Conservation (phyloP, 768 basidiomycete genomes). For the Boletus barrowsii region DNA sequence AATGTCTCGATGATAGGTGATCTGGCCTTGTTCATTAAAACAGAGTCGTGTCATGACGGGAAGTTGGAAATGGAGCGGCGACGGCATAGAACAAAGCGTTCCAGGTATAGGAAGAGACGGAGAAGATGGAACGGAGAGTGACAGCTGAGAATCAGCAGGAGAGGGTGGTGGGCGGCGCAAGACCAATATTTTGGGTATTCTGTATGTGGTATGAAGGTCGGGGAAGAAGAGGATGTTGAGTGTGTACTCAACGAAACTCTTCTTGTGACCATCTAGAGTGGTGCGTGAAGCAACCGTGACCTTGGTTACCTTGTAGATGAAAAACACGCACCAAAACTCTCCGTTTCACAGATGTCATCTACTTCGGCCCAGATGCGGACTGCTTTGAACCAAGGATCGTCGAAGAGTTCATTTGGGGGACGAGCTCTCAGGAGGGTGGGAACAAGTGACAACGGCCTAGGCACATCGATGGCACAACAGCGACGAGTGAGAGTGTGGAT, state of each 20-base stretch:
- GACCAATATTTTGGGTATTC: constrained; percentile 41
- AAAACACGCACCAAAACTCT: constrained; percentile 62
- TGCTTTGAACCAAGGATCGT: constrained; percentile 55
- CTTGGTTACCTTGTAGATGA: not conserved
- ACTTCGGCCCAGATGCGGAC: constrained; percentile 73
- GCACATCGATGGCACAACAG: constrained; percentile 60
- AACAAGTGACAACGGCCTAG: constrained; percentile 62
- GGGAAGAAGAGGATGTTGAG: constrained; percentile 75
- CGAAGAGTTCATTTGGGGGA: constrained; percentile 17
- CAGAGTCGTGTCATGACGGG: constrained; percentile 68
- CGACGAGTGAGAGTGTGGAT: constrained; percentile 62
- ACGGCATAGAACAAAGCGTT: constrained; percentile 56
- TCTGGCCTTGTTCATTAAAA: constrained; percentile 80
- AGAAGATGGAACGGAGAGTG: constrained; percentile 30
- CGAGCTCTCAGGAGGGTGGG: constrained; percentile 50
- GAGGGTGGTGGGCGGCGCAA: constrained; percentile 30
- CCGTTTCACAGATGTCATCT: constrained; percentile 71
- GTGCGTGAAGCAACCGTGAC: not conserved
- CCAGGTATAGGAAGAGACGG: constrained; percentile 57
- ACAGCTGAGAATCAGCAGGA: constrained; percentile 27
- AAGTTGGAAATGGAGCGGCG: constrained; percentile 71
- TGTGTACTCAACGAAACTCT: constrained; percentile 75
- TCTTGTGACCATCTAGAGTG: constrained; percentile 65
- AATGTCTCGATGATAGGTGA: constrained; percentile 76
- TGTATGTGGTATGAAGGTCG: constrained; percentile 53